Evolutionary conservation across 2,329 filamentous ascomycete species (phyloP).

Genomic region (Penicillium sclerotiorum): DNA sequence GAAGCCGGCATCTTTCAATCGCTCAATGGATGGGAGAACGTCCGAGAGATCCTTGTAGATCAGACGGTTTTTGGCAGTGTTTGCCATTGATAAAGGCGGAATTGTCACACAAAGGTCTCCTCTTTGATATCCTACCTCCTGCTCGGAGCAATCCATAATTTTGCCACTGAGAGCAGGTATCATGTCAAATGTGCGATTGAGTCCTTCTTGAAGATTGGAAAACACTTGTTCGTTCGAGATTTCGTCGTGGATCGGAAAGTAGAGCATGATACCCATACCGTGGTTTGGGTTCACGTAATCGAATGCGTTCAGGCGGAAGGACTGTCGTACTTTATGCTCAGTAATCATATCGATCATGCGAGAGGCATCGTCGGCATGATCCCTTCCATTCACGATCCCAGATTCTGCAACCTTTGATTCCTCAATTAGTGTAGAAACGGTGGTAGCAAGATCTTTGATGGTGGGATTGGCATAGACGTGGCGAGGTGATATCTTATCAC

Average conservation of each 20-base stretch:
- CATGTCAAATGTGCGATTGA: constrained; percentile 11
- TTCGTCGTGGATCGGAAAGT: constrained; percentile 10
- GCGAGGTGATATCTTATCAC: too few relatives aligned
- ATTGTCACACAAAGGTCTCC: constrained; percentile 13
- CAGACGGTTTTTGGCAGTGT: constrained; percentile 2
- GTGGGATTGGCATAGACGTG: too few relatives aligned
- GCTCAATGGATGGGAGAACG: constrained; percentile 5
- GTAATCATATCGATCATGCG: too few relatives aligned
- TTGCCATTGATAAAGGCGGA: constrained; percentile 5
- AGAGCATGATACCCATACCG: constrained; percentile 11
- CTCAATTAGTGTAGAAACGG: too few relatives aligned
- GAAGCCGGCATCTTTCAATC: constrained; percentile 8
- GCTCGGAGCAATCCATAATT: constrained; percentile 9
- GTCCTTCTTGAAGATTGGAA: constrained; percentile 9
- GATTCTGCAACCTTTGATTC: too few relatives aligned
- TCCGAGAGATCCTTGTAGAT: constrained; percentile 7
- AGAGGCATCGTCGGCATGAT: too few relatives aligned
- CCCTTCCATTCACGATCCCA: too few relatives aligned
- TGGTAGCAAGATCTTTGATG: too few relatives aligned
- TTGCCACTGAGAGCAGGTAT: constrained; percentile 12
- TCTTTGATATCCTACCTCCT: constrained; percentile 8
- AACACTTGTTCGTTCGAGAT: constrained; percentile 6
- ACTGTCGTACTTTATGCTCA: too few relatives aligned
- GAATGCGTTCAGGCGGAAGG: constrained; percentile 9
- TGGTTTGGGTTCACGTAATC: constrained; percentile 12